Conservation (phyloP, 176 grass and related monocot genomes). For the Eremochloa ophiuroides region DNA sequence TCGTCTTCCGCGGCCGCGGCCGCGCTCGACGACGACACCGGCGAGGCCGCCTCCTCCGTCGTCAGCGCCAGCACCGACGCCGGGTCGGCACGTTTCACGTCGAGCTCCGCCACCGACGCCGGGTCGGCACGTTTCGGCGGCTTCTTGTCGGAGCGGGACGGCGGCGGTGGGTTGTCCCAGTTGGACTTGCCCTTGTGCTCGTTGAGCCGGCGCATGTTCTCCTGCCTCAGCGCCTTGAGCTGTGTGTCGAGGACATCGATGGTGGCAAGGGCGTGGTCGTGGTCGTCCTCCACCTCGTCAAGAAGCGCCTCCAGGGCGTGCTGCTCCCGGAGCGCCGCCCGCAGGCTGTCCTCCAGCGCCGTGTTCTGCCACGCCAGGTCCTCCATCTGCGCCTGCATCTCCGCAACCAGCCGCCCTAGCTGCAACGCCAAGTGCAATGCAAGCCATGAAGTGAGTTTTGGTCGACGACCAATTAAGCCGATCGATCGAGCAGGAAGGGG, state of each 20-base stretch:
- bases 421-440: not conserved
- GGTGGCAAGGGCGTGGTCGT: slow-evolving; percentile 28
- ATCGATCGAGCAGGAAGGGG: no score
- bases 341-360: slow-evolving; percentile 34
- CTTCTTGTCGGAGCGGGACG: no score
- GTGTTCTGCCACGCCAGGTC: slow-evolving; percentile 39
- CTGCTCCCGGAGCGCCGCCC: slow-evolving; percentile 22
- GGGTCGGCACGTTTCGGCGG: not conserved
- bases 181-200: slow-evolving; percentile 36
- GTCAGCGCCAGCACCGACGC: not conserved
- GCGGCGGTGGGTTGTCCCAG: no score
- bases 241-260: slow-evolving; percentile 35
- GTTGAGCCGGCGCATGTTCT: slow-evolving; percentile 53
- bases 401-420: slow-evolving; percentile 33
- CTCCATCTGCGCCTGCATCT: slow-evolving; percentile 71
- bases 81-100: not conserved
- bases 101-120: not conserved
- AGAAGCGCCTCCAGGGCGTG: slow-evolving; percentile 19
- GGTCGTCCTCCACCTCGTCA: slow-evolving; percentile 62
- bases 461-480: no score
- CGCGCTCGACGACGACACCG: no score
- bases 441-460: no score
- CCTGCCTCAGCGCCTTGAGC: slow-evolving; percentile 50
- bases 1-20: no score
- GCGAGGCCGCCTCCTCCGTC: not conserved